Evolutionary conservation across 83 land plant species (phyloP).

Genomic region (Picea abies): DNA sequence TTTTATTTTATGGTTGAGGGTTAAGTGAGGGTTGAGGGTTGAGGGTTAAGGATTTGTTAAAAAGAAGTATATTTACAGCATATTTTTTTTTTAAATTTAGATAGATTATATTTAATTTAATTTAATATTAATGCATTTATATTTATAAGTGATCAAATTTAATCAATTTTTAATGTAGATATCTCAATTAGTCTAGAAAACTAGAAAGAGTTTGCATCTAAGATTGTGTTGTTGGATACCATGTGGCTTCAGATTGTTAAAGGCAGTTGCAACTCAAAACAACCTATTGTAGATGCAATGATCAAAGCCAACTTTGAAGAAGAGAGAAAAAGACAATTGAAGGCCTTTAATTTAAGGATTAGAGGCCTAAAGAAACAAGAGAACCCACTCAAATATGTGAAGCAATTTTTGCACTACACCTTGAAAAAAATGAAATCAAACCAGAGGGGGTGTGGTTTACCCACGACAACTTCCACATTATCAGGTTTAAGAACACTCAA

Average conservation of each 20-base stretch:
- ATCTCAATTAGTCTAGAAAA: not conserved
- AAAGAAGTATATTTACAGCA: too few relatives aligned
- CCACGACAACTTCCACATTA: not conserved
- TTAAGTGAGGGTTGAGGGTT: too few relatives aligned
- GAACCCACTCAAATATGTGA: not conserved
- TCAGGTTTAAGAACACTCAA: not conserved
- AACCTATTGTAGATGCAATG: not conserved
- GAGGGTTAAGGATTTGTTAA: too few relatives aligned
- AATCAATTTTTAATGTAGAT: not conserved
- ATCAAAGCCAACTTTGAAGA: not conserved
- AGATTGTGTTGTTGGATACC: not conserved
- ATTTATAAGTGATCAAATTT: too few relatives aligned
- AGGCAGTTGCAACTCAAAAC: not conserved
- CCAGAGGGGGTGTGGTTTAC: not conserved
- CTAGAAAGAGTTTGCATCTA: not conserved
- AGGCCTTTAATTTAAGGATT: not conserved
- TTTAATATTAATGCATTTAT: too few relatives aligned
- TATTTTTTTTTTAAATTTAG: too few relatives aligned
- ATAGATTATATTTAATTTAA: too few relatives aligned
- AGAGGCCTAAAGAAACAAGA: not conserved
- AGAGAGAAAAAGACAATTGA: not conserved
- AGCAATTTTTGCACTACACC: not conserved
- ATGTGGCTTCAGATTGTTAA: not conserved
- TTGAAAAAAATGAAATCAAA: not conserved
- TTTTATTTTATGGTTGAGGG: too few relatives aligned